Evolutionary conservation across 176 grass and related monocot genomes (phyloP), one percentile per base, ranked within the genome.

Genomic region (Melocanna baccifera): DNA sequence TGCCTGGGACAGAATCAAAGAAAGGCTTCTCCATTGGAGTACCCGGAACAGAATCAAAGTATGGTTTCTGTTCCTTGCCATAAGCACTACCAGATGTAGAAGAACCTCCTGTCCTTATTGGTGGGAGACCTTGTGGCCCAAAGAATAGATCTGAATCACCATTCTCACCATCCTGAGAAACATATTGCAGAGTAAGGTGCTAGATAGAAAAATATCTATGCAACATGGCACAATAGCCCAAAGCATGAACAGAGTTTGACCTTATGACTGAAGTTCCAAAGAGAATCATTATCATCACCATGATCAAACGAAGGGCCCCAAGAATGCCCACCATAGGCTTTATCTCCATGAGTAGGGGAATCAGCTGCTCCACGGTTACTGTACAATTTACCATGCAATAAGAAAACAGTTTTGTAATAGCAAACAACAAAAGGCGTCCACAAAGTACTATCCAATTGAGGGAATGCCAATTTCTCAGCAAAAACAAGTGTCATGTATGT

Each of bases 241-340:
- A 76, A 83, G 59, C 61, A 79, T 40, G 45, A 77, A 72, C 2
- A 30, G 19, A 71, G 40, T 53, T 74, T 42, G 46, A 88, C 90
- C 89, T 98, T 93, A 76, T 84, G 80, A 79, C 82, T 83, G 59
- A 94, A 96, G 84, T 91, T 92, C 97, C 97, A 99, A 15, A 93
- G 76, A 9, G 97, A 92, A 41, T 99, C 93, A 51, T 91, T 88
- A 82, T 96, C 97, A 81, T 88, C 92, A 66, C 84, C 83, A 80
- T 81, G 88, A 91, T 99, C 97, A 81, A 99, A 99, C 9, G 93
- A 88, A 83, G 93, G 93, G 28, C 86, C 90, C 86, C 90, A 91
- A 71, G 85, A 94, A 87, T 81, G 84, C 56, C 88, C 85, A 56
- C 42, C 86, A 47, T 75, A 48, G 74, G 76, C 65, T 77, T 94